phyloP scores from a whole-genome alignment of 75 land plant species.

The Pinus taeda region DNA sequence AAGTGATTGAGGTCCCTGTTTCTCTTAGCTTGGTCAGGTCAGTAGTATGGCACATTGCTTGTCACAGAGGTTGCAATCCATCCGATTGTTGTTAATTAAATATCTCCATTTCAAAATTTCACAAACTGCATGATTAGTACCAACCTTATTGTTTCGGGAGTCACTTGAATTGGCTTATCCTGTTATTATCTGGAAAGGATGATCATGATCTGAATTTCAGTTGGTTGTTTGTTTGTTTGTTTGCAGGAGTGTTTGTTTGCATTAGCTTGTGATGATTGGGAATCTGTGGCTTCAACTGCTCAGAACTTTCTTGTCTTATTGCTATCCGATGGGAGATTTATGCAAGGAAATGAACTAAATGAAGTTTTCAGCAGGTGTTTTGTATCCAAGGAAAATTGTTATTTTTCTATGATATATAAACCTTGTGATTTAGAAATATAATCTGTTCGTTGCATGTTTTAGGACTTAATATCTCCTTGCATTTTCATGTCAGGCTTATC shows the following conservation, averaged over 20 bases:
- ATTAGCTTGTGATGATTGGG: slow-evolving; percentile 79
- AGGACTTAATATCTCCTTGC: neutral
- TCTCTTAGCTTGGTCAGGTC: too few species aligned
- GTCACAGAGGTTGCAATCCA: neutral
- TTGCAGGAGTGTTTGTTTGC: slow-evolving; percentile 86
- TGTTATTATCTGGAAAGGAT: neutral
- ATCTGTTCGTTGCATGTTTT: neutral
- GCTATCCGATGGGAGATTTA: slow-evolving; percentile 17
- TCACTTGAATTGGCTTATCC: neutral
- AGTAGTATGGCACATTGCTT: neutral
- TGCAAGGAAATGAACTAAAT: slow-evolving; percentile 32
- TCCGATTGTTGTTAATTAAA: neutral
- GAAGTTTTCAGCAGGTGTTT: slow-evolving; percentile 47
- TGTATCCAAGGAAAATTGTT: neutral
- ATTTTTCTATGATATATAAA: neutral
- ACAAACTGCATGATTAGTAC: neutral
- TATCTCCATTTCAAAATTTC: neutral
- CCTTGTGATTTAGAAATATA: neutral
- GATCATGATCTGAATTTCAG: neutral
- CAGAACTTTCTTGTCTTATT: slow-evolving; percentile 44
- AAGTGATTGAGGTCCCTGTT: neutral
- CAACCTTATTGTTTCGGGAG: neutral
- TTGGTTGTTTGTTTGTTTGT: slow-evolving; percentile 3
- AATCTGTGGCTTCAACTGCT: slow-evolving; percentile 62
- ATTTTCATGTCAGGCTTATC: slow-evolving; percentile 48